Conservation (phyloP, 352 stramenopile species). For the Phytophthora ramorum region DNA sequence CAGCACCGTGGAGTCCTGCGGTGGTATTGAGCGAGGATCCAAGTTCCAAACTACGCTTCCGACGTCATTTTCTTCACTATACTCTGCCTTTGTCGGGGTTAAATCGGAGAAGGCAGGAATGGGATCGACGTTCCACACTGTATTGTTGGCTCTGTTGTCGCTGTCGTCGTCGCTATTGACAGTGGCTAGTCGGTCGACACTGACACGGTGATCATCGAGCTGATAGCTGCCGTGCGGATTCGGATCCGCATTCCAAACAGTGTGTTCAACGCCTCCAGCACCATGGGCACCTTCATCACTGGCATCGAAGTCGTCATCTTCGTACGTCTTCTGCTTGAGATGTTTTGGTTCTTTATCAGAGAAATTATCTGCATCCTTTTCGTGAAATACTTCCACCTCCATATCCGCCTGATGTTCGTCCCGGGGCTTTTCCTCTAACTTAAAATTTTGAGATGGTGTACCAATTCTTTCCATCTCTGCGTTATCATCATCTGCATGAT, state of each 20-base stretch:
- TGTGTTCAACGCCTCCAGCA: neutral
- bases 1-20: neutral
- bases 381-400: neutral
- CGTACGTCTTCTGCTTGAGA: slow-evolving; percentile 30
- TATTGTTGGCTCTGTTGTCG: neutral
- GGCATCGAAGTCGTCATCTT: slow-evolving; percentile 47
- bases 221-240: neutral
- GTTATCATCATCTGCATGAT: neutral
- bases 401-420: neutral
- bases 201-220: neutral
- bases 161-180: neutral
- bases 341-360: neutral
- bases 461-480: neutral
- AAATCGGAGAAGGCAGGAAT: neutral
- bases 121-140: slow-evolving; percentile 24
- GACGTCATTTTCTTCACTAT: neutral
- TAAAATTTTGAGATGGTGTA: neutral
- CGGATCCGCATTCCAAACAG: slow-evolving; percentile 31
- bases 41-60: slow-evolving; percentile 25
- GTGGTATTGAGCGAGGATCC: slow-evolving; percentile 3
- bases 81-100: neutral
- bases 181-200: neutral
- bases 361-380: neutral
- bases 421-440: neutral
- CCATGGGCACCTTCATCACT: slow-evolving; percentile 7